Percentiles rank a stretch among this genome's conserved stretches.
Evolutionary conservation across 2,329 filamentous ascomycete species (phyloP).

Genomic region (Pezizomycotina sp.): DNA sequence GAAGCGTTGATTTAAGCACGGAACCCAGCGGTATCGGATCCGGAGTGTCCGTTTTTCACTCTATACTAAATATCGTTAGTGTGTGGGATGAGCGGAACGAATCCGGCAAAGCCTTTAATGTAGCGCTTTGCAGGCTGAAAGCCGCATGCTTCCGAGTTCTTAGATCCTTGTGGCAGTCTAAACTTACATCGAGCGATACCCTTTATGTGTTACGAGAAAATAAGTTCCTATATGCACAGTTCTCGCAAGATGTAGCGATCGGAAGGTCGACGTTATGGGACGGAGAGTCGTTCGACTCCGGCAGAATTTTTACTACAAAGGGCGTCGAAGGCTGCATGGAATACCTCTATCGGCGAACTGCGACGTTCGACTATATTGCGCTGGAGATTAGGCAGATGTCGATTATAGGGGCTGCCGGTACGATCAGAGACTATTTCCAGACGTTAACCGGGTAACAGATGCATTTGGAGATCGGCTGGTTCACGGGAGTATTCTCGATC

Average conservation of each 20-base stretch:
- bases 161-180: constrained; percentile 66
- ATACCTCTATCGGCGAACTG: constrained; percentile 60
- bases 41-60: constrained; percentile 66
- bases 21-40: constrained; percentile 48
- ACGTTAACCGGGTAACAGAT: constrained; percentile 17
- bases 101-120: constrained; percentile 20
- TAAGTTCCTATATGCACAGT: constrained; percentile 63
- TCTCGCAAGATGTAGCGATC: constrained; percentile 55
- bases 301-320: constrained; percentile 28
- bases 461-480: constrained; percentile 12
- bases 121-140: constrained; percentile 25
- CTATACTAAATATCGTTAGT: constrained; percentile 54
- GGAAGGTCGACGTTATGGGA: constrained; percentile 59
- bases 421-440: constrained; percentile 30
- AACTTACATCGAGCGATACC: constrained; percentile 57
- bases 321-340: constrained; percentile 55
- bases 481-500: constrained; percentile 65
- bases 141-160: constrained; percentile 41
- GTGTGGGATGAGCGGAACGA: constrained; percentile 28
- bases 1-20: constrained; percentile 41
- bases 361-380: constrained; percentile 68
- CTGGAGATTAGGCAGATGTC: constrained; percentile 52
- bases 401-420: constrained; percentile 24
- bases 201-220: constrained; percentile 64
- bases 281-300: constrained; percentile 40